Percentiles rank a stretch among this genome's conserved stretches.
Evolutionary conservation across 257 asterid genomes (phyloP).

Genomic region (Linderniella brevidens): DNA sequence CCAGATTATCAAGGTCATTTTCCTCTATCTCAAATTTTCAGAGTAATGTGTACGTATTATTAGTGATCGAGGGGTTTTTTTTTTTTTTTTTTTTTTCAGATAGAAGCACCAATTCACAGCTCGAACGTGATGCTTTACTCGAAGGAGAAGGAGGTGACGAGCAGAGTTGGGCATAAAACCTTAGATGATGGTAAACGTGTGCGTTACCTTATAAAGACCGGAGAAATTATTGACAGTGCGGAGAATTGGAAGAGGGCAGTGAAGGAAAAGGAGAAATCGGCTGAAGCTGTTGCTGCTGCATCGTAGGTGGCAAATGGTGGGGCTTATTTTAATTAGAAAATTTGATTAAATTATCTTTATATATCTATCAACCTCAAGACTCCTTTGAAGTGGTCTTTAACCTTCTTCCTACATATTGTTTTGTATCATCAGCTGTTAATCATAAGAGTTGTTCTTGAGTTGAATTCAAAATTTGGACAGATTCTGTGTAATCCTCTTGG

Average conservation of each 20-base stretch:
- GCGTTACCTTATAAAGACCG: conserved; percentile 81
- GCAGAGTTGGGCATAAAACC: conserved; percentile 83
- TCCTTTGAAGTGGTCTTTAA: too few species aligned
- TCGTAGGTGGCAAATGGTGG: conserved; percentile 15
- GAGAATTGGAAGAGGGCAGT: conserved; percentile 67
- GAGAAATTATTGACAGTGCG: conserved; percentile 76
- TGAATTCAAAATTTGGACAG: too few species aligned
- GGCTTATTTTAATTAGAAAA: too few species aligned
- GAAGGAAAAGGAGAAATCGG: conserved; percentile 39
- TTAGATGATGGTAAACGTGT: conserved; percentile 76
- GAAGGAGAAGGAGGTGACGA: conserved; percentile 53
- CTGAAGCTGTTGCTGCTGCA: conserved; percentile 40
- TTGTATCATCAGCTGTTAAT: too few species aligned
- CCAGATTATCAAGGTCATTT: conserved; percentile 66
- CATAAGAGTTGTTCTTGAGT: too few species aligned
- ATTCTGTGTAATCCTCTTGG: too few species aligned
- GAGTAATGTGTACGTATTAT: not conserved
- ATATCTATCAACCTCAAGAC: too few species aligned
- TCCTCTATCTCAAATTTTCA: too few species aligned
- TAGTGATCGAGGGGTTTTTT: conserved; percentile 5
- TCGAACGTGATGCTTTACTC: conserved; percentile 98
- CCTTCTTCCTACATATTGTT: too few species aligned
- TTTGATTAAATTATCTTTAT: too few species aligned
- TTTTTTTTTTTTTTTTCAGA: conserved; percentile 31
- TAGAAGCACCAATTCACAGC: conserved; percentile 93